Evolutionary conservation across 148 eudicot species (phyloP).

Genomic region (Agrostemma githago): DNA sequence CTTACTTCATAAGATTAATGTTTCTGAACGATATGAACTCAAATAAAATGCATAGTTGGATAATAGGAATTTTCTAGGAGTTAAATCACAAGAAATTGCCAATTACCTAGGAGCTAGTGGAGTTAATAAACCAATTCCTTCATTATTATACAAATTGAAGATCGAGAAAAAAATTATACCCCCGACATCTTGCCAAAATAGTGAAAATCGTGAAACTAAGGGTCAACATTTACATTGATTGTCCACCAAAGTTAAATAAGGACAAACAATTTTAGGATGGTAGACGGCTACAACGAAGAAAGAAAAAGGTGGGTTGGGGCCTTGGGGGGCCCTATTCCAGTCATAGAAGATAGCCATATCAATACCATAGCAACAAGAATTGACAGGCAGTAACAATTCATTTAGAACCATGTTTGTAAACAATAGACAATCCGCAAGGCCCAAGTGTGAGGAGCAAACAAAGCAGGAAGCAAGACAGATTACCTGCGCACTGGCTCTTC

Average conservation of each 20-base stretch:
- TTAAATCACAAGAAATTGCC: not conserved
- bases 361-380: no score
- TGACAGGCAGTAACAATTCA: not conserved
- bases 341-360: not conserved
- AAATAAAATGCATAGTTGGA: not conserved
- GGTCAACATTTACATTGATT: not conserved
- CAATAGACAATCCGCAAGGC: not conserved
- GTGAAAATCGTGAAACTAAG: not conserved
- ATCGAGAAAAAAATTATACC: no score
- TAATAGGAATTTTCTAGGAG: not conserved
- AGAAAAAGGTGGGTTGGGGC: no score
- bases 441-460: no score
- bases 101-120: not conserved
- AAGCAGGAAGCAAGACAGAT: not conserved
- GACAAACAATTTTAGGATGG: not conserved
- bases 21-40: not conserved
- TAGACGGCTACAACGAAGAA: not conserved
- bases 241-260: not conserved
- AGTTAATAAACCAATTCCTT: not conserved
- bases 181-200: not conserved
- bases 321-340: no score
- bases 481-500: conserved; percentile 70
- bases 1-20: not conserved
- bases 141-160: no score
- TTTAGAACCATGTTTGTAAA: not conserved